phyloP scores from a whole-genome alignment of 345 rosid genomes.

The Murraya koenigii region DNA sequence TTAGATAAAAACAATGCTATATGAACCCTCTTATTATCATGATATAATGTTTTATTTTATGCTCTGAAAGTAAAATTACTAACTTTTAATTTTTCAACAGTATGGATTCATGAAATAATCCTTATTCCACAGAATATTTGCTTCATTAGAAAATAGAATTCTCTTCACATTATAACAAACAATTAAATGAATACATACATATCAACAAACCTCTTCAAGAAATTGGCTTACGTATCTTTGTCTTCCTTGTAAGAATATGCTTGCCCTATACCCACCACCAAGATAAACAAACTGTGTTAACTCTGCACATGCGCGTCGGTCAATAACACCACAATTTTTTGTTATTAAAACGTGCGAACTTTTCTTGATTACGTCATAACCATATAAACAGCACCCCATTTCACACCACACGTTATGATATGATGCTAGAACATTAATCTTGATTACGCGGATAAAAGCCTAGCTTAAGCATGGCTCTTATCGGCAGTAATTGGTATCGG shows the following conservation, averaged over 20 bases:
- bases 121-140: neutral
- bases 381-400: neutral
- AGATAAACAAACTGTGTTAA: neutral
- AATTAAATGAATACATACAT: neutral
- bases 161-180: neutral
- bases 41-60: neutral
- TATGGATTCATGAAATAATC: neutral
- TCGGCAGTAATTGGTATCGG: neutral
- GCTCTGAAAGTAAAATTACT: neutral
- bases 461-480: slow-evolving; percentile 3
- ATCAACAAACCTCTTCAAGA: no score
- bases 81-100: neutral
- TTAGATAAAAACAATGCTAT: no score
- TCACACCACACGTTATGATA: slow-evolving; percentile 16
- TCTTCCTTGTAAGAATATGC: neutral
- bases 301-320: neutral
- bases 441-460: slow-evolving; percentile 4
- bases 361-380: neutral
- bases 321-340: no score
- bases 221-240: neutral
- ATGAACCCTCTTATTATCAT: neutral
- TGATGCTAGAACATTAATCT: neutral
- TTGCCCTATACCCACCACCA: neutral
- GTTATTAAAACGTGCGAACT: neutral
- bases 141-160: neutral